Evolutionary conservation across 140 eudicot genomes (phyloP).

Genomic region (Erigeron philadelphicus): DNA sequence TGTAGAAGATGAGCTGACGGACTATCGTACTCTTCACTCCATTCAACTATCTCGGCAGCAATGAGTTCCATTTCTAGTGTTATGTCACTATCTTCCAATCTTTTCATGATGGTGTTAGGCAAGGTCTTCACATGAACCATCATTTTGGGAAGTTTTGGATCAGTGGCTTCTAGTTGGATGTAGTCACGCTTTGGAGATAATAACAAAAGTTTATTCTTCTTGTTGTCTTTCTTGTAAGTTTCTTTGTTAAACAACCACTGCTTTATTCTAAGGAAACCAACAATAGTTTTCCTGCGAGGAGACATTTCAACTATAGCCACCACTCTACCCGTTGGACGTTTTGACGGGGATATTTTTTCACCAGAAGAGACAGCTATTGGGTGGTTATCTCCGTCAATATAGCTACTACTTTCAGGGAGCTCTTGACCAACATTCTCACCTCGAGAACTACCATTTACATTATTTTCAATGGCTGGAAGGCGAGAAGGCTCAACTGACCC

Average conservation of each 20-base stretch:
- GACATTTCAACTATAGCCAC: conserved; percentile 71
- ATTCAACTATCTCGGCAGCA: conserved; percentile 58
- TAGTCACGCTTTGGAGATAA: conserved; percentile 39
- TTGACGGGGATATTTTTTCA: conserved; percentile 42
- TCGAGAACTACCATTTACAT: conserved; percentile 17
- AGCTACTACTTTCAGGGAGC: conserved; percentile 24
- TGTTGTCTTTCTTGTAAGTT: conserved; percentile 32
- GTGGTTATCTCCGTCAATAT: conserved; percentile 26
- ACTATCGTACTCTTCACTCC: conserved; percentile 60
- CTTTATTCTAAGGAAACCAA: conserved; percentile 69
- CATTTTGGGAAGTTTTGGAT: conserved; percentile 73
- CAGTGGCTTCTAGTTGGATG: conserved; percentile 54
- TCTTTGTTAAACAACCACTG: conserved; percentile 44
- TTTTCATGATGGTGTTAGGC: conserved; percentile 54
- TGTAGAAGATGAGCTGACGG: conserved; percentile 56
- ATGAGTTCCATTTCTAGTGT: conserved; percentile 72
- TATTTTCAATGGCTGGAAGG: conserved; percentile 26
- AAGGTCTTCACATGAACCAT: conserved; percentile 49
- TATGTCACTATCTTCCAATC: conserved; percentile 54
- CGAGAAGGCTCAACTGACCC: conserved; percentile 42
- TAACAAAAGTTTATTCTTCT: conserved; percentile 36
- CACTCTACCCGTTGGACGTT: conserved; percentile 87
- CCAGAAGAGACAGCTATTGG: conserved; percentile 23
- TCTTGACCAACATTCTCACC: conserved; percentile 31
- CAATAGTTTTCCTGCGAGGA: conserved; percentile 55